Percentiles rank a stretch among this genome's conserved stretches.
These are phyloP conservation scores for Stemphylium beticola DNA, from an alignment of 2,329 filamentous ascomycete species.

Conservation along the genomic window DNA sequence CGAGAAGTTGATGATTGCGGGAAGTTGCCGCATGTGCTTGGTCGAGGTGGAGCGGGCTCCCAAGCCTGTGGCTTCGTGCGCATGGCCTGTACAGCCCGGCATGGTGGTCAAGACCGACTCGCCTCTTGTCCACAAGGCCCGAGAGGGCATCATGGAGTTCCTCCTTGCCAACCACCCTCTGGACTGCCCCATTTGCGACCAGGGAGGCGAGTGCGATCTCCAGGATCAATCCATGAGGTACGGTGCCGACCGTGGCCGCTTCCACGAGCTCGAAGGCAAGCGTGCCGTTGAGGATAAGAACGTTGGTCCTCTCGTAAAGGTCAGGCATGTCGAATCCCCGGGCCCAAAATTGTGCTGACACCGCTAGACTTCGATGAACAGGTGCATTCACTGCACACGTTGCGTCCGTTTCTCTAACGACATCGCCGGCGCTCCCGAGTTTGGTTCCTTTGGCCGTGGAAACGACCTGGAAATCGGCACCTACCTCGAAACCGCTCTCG, in stretches of 20 bases:
- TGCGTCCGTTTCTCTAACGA: constrained; percentile 99
- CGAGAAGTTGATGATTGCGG: constrained; percentile 99
- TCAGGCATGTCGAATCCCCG: constrained; percentile 26
- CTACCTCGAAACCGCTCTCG: constrained; percentile 91
- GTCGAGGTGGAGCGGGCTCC: constrained; percentile 97
- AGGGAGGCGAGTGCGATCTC: constrained; percentile 98
- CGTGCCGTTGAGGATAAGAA: constrained; percentile 99
- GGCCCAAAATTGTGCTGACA: constrained; percentile 32
- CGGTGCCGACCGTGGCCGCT: constrained; percentile 91
- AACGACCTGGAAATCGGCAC: constrained; percentile 98
- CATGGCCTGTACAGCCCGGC: constrained; percentile 96
- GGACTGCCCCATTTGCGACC: constrained; percentile 97
- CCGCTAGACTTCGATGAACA: constrained; percentile 89
- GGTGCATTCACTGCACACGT: constrained; percentile 98
- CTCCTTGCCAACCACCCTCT: constrained; percentile 94
- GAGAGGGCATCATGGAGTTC: constrained; percentile 99
- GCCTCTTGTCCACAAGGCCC: constrained; percentile 92
- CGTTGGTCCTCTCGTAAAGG: constrained; percentile 93
- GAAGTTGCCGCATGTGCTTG: constrained; percentile 99
- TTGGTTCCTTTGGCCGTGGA: constrained; percentile 92
- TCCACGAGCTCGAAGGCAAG: constrained; percentile 95
- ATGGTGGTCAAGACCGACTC: constrained; percentile 99
- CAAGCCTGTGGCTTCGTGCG: constrained; percentile 97
- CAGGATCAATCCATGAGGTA: constrained; percentile 99
- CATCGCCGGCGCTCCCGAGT: constrained; percentile 90